Conservation (phyloP, 768 basidiomycete species). For the Daedaleopsis nitida region DNA sequence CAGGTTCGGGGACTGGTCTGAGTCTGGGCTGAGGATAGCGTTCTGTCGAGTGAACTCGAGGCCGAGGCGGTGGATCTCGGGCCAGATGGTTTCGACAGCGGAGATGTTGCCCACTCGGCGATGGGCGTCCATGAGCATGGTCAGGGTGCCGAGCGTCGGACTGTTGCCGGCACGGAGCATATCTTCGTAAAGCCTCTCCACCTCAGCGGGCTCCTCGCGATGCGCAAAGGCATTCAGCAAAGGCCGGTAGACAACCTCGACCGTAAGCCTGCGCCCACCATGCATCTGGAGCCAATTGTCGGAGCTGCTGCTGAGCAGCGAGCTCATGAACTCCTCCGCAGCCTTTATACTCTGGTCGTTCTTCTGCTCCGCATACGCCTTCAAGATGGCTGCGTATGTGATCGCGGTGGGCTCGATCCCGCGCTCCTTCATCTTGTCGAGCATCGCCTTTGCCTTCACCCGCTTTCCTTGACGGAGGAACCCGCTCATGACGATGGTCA, state of each 20-base stretch:
- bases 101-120: constrained; percentile 57
- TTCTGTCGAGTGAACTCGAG: constrained; percentile 40
- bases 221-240: constrained; percentile 56
- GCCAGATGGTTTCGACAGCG: constrained; percentile 66
- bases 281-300: constrained; percentile 41
- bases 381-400: constrained; percentile 69
- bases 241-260: constrained; percentile 62
- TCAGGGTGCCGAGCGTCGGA: constrained; percentile 61
- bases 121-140: constrained; percentile 72
- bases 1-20: constrained; percentile 6
- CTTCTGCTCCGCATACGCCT: constrained; percentile 55
- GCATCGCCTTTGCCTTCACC: constrained; percentile 59
- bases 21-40: constrained; percentile 33
- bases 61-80: constrained; percentile 62
- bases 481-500: constrained; percentile 77
- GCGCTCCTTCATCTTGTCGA: constrained; percentile 68
- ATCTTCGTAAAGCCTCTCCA: constrained; percentile 57
- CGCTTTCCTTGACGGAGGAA: constrained; percentile 60
- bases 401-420: constrained; percentile 68
- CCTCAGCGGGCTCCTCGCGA: constrained; percentile 48
- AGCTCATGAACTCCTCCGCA: constrained; percentile 67
- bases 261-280: constrained; percentile 42
- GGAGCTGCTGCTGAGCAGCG: constrained; percentile 38
- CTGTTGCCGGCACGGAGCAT: constrained; percentile 55
- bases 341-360: constrained; percentile 52